Conservation (phyloP, 1,139 yeast species). For the Debaryomycetaceae sp. region DNA sequence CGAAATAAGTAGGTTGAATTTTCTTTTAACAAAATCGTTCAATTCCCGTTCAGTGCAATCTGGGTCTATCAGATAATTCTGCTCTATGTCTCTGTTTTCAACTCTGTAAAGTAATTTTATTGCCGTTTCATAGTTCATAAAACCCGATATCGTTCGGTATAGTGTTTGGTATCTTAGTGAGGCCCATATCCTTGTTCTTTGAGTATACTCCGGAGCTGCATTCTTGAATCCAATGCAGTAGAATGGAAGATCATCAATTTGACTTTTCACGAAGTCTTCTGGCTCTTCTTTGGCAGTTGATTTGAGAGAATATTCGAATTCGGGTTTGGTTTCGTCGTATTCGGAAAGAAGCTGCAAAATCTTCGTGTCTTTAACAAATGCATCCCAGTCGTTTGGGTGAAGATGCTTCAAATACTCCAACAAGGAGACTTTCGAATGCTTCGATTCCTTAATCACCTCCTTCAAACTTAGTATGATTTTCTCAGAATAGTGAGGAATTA, state of each 20-base stretch:
- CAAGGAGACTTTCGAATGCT: constrained; percentile 47
- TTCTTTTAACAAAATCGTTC: constrained; percentile 29
- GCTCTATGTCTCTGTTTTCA: constrained; percentile 26
- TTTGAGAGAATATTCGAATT: neutral
- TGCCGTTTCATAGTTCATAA: constrained; percentile 55
- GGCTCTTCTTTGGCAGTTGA: constrained; percentile 4
- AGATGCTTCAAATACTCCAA: constrained; percentile 50
- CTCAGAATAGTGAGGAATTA: constrained; percentile 52
- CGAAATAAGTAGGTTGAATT: constrained; percentile 44
- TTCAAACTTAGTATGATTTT: constrained; percentile 45
- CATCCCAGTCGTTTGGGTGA: constrained; percentile 50
- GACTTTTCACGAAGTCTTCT: constrained; percentile 5
- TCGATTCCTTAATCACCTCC: constrained; percentile 46
- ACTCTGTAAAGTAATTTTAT: constrained; percentile 46
- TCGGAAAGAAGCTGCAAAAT: constrained; percentile 29
- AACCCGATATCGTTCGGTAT: constrained; percentile 53
- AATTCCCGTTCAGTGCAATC: constrained; percentile 15
- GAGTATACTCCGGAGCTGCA: constrained; percentile 51
- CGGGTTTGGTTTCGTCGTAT: constrained; percentile 5
- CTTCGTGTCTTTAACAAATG: constrained; percentile 50
- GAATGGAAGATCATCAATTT: constrained; percentile 38
- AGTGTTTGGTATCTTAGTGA: constrained; percentile 54
- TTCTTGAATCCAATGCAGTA: constrained; percentile 50
- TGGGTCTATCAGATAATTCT: neutral
- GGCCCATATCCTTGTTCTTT: constrained; percentile 58